These are phyloP conservation scores for Bidens hawaiensis DNA, from an alignment of 140 eudicot genomes.

Conservation along the genomic window DNA sequence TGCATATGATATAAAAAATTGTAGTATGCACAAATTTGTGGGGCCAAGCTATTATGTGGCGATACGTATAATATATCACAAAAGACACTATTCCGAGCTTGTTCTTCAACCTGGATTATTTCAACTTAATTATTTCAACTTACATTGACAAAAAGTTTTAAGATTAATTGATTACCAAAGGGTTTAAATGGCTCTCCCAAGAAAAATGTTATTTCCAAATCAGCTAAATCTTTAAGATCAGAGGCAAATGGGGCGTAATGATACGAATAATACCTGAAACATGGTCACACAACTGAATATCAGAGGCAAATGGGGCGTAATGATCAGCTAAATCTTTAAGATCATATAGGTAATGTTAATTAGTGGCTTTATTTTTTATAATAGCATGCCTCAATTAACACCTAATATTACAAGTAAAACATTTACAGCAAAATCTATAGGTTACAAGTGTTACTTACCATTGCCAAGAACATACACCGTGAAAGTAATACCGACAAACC, in stretches of 20 bases:
- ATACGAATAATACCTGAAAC: constrained; percentile 88
- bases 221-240: constrained; percentile 82
- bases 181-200: constrained; percentile 97
- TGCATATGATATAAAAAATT: constrained; percentile 31
- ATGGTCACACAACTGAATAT: constrained; percentile 10
- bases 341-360: neutral
- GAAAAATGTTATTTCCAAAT: constrained; percentile 79
- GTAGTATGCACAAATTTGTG: constrained; percentile 50
- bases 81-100: constrained; percentile 66
- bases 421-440: too few relatives aligned
- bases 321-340: too few relatives aligned
- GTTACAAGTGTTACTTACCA: too few relatives aligned
- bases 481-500: constrained; percentile 96
- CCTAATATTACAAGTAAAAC: too few relatives aligned
- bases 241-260: constrained; percentile 99
- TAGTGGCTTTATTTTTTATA: neutral
- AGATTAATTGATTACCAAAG: constrained; percentile 53
- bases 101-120: constrained; percentile 65
- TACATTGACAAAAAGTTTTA: constrained; percentile 2
- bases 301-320: too few relatives aligned
- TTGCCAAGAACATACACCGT: constrained; percentile 98
- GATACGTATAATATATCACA: constrained; percentile 69
- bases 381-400: too few relatives aligned
- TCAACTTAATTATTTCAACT: neutral
- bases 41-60: constrained; percentile 58